Evolutionary conservation across 2,329 filamentous ascomycete species (phyloP), one percentile per base, ranked within the genome.

Genomic region (Fusarium brevicatenulatum): DNA sequence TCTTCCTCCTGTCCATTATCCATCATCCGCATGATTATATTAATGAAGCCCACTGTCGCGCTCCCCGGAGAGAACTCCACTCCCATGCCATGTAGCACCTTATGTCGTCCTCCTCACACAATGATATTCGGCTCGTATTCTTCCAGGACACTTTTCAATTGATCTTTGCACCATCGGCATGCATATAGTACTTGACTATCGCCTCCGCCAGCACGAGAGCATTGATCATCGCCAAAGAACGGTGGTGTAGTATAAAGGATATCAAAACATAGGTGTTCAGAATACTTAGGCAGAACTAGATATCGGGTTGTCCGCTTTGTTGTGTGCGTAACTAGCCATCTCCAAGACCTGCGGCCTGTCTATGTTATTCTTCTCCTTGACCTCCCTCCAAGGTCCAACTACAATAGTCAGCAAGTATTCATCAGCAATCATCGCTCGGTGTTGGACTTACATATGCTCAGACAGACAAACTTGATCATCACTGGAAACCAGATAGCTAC

Each of bases 401-500:
- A 5, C 2, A 4, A 3, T 19, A 1, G 11, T 66, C 11, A 66
- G 60, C 13, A 18, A 21, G 13, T 4, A 7, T 25, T 0, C 2
- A 7, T 21, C 1, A 1, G 13, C 12, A 5, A 34, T 34, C 15
- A 18, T 9, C 2, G 0, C 0, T 2, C 5, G 5, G 4, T 2
- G 12, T 3, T 3, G 3, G 1, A 30, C 46, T 50, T 23, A 50
- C 43, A 39, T 7, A 66, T 40, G 9, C 21, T 66, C 1, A 66
- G 19, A 4, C 11, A 23, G 2, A 67, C 0, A 11, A 67, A 53
- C 23, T 60, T 67, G 7, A 60, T 37, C 4, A 28, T 34, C 1
- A 67, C 53, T 2, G 46, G 64, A 0, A 61, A 67, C 53, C 62
- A 67, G 8, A 67, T 60, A 8, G 64, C 62, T 4, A 67, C 52